phyloP scores from a whole-genome alignment of 768 basidiomycete genomes.

The Leccinum subgranulosum region DNA sequence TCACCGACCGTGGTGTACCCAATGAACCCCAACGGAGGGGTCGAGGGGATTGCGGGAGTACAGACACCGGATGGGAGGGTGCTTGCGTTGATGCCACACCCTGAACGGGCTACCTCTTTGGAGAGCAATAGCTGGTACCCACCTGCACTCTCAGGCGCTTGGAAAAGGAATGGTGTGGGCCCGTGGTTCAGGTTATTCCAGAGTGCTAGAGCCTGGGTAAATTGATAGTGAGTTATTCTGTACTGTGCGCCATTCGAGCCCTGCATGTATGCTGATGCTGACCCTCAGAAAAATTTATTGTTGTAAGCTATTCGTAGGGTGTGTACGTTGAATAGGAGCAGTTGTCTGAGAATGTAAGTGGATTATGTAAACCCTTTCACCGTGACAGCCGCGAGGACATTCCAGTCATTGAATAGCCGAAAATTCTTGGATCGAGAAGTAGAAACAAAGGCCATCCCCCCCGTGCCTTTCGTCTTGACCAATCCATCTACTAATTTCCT shows the following conservation, averaged over 20 bases:
- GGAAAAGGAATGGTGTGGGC: conserved; percentile 60
- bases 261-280: neutral
- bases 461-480: conserved; percentile 1
- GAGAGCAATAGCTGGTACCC: conserved; percentile 96
- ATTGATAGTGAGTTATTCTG: conserved; percentile 20
- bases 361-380: neutral
- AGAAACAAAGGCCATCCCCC: conserved; percentile 17
- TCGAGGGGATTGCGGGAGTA: conserved; percentile 83
- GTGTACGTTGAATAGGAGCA: too few relatives aligned
- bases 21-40: conserved; percentile 82
- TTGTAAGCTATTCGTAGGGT: conserved; percentile 2
- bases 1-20: conserved; percentile 71
- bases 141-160: conserved; percentile 46
- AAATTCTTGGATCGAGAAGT: neutral
- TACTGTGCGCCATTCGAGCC: conserved; percentile 24
- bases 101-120: conserved; percentile 77
- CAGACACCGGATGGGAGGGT: conserved; percentile 88
- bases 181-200: conserved; percentile 98
- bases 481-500: conserved; percentile 4
- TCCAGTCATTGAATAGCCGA: neutral
- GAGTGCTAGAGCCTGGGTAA: conserved; percentile 73
- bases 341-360: neutral
- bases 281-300: conserved; percentile 2
- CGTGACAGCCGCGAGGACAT: neutral
- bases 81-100: conserved; percentile 96